Conservation (phyloP, 2,329 filamentous ascomycete genomes). For the Exophiala calicioides region DNA sequence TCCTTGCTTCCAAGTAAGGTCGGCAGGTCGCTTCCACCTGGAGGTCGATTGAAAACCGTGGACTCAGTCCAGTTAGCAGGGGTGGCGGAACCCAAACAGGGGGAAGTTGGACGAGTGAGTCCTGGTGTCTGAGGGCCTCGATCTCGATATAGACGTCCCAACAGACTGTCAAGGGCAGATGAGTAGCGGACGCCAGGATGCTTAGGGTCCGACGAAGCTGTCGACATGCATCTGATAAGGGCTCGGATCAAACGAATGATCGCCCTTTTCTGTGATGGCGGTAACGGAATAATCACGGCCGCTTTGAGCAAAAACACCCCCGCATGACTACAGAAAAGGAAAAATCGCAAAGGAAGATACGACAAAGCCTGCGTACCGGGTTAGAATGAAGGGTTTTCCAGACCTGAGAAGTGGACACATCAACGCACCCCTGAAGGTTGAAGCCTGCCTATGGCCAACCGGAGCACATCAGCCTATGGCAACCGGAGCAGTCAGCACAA, state of each 20-base stretch:
- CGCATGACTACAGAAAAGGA: slow-evolving; percentile 16
- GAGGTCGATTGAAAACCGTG: neutral
- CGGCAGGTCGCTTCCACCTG: slow-evolving; percentile 1
- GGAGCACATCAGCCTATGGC: slow-evolving; percentile 16
- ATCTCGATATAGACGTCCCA: slow-evolving; percentile 15
- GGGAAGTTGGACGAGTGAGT: slow-evolving; percentile 14
- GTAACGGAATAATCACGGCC: slow-evolving; percentile 14
- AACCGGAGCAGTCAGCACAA: no score
- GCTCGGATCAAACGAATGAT: slow-evolving; percentile 14
- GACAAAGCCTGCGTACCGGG: slow-evolving; percentile 6
- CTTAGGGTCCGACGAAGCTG: slow-evolving; percentile 13
- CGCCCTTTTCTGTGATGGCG: slow-evolving; percentile 18
- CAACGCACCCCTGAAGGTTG: slow-evolving; percentile 8
- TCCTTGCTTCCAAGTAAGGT: slow-evolving; percentile 13
- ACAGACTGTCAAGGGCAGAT: slow-evolving; percentile 14
- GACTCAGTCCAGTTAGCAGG: slow-evolving; percentile 2
- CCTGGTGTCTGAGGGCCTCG: slow-evolving; percentile 11
- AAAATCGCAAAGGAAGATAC: slow-evolving; percentile 16
- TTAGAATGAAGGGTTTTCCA: neutral
- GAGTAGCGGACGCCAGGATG: slow-evolving; percentile 18
- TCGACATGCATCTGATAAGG: slow-evolving; percentile 19
- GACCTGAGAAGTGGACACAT: neutral
- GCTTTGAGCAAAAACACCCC: slow-evolving; percentile 17
- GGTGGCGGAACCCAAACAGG: slow-evolving; percentile 2
- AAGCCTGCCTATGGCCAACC: slow-evolving; percentile 15